These are phyloP conservation scores for Nitzschia sp. DNA, from an alignment of 108 stramenopile species.

Conservation along the genomic window DNA sequence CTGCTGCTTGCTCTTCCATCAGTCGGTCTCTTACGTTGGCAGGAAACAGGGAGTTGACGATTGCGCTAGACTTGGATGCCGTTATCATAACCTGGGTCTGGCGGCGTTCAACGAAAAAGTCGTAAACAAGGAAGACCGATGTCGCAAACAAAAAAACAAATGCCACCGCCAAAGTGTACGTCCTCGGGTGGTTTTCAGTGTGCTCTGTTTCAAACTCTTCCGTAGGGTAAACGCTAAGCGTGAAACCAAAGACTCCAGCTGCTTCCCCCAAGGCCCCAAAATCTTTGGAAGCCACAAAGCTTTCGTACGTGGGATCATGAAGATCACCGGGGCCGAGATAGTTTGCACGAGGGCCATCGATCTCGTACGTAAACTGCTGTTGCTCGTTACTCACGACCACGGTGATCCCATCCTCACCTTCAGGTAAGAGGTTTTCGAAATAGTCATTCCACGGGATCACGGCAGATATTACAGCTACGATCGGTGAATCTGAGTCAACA, in stretches of 20 bases:
- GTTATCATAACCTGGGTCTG: constrained; percentile 6
- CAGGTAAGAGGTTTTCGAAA: constrained; percentile 29
- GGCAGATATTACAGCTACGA: background rate
- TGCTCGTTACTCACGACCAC: constrained; percentile 44
- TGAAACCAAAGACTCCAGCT: background rate
- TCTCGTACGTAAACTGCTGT: constrained; percentile 46
- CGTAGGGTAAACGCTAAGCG: constrained; percentile 9
- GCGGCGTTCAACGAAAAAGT: constrained; percentile 5
- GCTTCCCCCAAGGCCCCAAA: background rate
- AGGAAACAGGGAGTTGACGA: constrained; percentile 18
- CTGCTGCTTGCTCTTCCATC: background rate
- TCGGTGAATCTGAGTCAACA: background rate
- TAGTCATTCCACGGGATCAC: constrained; percentile 17
- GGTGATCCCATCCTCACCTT: constrained; percentile 44
- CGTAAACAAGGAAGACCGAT: constrained; percentile 13
- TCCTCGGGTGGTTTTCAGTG: background rate
- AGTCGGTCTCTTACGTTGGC: constrained; percentile 12
- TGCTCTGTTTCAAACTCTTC: background rate
- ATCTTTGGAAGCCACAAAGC: background rate
- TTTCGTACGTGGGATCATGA: constrained; percentile 34
- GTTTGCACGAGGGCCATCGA: constrained; percentile 17
- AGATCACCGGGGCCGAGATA: constrained; percentile 53
- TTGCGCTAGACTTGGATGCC: constrained; percentile 12
- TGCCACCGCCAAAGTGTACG: constrained; percentile 2
- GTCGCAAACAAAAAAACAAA: constrained; percentile 5